Percentiles rank a stretch among this genome's conserved stretches.
Conservation (phyloP, 2,329 filamentous ascomycete species). For the Bipolaris bicolor region DNA sequence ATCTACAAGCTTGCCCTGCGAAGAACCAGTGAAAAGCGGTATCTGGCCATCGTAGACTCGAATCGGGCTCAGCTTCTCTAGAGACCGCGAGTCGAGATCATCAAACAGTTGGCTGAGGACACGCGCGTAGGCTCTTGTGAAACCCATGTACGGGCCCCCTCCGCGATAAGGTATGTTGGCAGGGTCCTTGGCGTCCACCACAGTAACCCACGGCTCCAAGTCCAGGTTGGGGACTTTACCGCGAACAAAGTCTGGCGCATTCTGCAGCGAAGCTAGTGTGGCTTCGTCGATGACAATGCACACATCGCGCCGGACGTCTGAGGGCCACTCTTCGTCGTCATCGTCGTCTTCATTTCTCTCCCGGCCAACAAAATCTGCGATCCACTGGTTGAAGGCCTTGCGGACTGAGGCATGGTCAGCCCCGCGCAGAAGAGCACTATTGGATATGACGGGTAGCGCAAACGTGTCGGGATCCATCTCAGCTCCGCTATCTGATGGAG, state of each 20-base stretch:
- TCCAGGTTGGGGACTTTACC: not conserved
- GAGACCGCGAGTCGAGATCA: not conserved
- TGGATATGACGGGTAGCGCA: not conserved
- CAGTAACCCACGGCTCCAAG: not conserved
- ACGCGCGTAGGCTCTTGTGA: not conserved
- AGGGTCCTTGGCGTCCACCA: not conserved
- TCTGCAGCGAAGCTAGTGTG: not conserved
- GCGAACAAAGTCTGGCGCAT: not conserved
- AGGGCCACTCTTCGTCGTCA: not conserved
- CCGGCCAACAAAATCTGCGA: not conserved
- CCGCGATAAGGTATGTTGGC: not conserved
- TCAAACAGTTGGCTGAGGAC: not conserved
- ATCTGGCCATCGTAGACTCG: not conserved
- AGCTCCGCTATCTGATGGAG: not conserved
- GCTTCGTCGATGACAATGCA: not conserved
- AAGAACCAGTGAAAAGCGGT: not conserved
- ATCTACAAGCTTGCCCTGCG: not conserved
- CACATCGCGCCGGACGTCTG: not conserved
- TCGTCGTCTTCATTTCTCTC: not conserved
- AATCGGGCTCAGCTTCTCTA: not conserved
- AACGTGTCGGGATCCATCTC: not conserved
- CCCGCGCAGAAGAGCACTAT: not conserved
- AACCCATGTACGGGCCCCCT: constrained; percentile 1
- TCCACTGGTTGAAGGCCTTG: constrained; percentile 1
- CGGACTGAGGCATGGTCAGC: not conserved